These are phyloP conservation scores for Cytospora paraplurivora DNA, from an alignment of 2,329 filamentous ascomycete species.

Conservation along the genomic window DNA sequence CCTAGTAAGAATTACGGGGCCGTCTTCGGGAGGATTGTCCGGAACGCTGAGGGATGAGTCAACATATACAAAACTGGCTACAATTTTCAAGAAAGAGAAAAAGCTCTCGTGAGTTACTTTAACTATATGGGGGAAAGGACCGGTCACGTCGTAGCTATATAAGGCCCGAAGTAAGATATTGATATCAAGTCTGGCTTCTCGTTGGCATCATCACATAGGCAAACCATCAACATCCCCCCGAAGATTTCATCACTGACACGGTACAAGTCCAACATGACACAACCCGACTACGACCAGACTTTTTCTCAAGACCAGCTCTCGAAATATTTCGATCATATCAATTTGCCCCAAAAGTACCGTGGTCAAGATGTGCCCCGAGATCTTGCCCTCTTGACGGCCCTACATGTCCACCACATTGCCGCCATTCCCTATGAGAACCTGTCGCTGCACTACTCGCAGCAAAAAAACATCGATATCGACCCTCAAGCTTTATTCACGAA, in stretches of 20 bases:
- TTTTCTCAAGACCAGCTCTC: conserved; percentile 25
- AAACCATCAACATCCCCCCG: background rate
- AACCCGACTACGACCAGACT: background rate
- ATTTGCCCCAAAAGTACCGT: conserved; percentile 31
- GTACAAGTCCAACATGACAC: background rate
- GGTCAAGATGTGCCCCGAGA: conserved; percentile 30
- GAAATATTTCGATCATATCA: conserved; percentile 33
- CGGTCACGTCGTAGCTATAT: no score
- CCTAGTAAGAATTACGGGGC: background rate
- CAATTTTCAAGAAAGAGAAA: background rate
- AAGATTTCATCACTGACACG: background rate
- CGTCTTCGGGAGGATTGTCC: background rate
- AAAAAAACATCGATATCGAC: conserved; percentile 45
- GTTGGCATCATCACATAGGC: fast-evolving
- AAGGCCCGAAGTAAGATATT: background rate
- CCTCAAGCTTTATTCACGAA: conserved; percentile 53
- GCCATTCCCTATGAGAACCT: conserved; percentile 60
- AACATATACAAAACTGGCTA: background rate
- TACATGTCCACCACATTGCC: conserved; percentile 51
- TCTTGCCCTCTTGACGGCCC: conserved; percentile 42
- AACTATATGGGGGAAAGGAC: background rate
- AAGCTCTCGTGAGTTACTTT: background rate
- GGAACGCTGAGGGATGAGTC: background rate
- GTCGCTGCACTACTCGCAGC: conserved; percentile 51
- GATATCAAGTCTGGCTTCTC: background rate